Evolutionary conservation across 768 basidiomycete species (phyloP), one percentile per base, ranked within the genome.

Genomic region (Fomitopsis serialis): DNA sequence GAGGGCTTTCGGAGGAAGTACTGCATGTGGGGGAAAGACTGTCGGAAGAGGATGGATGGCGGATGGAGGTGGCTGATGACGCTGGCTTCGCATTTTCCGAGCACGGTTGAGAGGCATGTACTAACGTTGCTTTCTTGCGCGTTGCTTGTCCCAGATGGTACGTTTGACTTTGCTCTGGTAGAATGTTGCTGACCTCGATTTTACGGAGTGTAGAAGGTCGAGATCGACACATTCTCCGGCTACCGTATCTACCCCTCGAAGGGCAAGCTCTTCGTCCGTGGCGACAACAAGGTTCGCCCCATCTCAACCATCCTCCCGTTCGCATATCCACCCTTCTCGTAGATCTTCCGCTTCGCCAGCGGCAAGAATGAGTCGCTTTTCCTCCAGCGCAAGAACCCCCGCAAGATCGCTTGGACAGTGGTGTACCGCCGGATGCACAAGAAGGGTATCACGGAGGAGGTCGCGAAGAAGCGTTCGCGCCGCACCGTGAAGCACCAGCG

Each of bases 371-470:
- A 94, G 57, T 98, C 96, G 56, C 88, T 99, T 61, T 98, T 98
- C 86, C 78, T 90, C 54, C 97, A 99, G 74, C 91, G 96, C 78
- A 99, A 99, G 80, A 98, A 99, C 81, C 97, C 97, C 49, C 92
- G 97, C 70, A 98, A 98, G 84, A 94, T 98, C 76, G 88, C 96
- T 59, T 98, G 96, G 96, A 98, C 96, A 36, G 74, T 78, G 64
- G 82, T 89, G 57, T 96, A 89, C 81, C 89, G 92, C 61, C 89
- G 94, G 64, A 92, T 97, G 87, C 97, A 98, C 85, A 97, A 96
- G 85, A 99, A 99, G 86, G 97, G 97, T 72, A 84, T 98, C 72
- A 94, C 94, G 48, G 96, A 98, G 77, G 96, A 98, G 75, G 89
- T 95, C 50, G 93, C 94, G 66, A 99, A 98, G 92, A 98, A 97